A percentile compares a stretch with the other conserved stretches of the same genome.
These are phyloP conservation scores for Solanum boliviense DNA, from an alignment of 257 asterid species.

Conservation along the genomic window DNA sequence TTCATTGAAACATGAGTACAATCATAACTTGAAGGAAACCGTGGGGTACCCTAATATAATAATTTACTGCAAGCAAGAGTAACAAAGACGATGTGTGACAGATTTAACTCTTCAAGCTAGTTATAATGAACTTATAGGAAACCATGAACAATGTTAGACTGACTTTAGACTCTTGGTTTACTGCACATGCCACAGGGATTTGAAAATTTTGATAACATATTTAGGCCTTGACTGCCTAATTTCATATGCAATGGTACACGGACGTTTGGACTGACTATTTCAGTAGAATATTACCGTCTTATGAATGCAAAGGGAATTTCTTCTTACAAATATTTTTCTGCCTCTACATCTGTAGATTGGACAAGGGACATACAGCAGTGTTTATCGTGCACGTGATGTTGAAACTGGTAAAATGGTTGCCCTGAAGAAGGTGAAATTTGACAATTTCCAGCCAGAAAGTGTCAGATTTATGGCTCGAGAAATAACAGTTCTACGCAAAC, in stretches of 20 bases:
- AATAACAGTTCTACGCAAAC: conserved; percentile 60
- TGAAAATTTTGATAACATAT: background rate
- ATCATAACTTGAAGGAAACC: background rate
- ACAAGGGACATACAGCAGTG: conserved; percentile 92
- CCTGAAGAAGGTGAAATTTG: conserved; percentile 86
- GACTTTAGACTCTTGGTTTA: background rate
- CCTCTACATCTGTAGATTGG: conserved; percentile 51
- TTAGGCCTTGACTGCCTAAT: background rate
- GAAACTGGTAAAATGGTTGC: conserved; percentile 71
- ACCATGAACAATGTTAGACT: background rate
- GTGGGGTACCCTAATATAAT: background rate
- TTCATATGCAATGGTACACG: background rate
- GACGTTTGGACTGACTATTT: background rate
- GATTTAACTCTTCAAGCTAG: background rate
- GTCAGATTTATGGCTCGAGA: conserved; percentile 94
- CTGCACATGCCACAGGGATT: background rate
- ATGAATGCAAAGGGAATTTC: background rate
- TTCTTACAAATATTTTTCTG: background rate
- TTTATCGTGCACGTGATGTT: conserved; percentile 69
- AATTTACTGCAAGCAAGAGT: background rate
- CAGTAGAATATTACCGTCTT: background rate
- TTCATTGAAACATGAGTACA: background rate
- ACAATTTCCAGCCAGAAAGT: conserved; percentile 79
- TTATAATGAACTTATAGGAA: background rate
- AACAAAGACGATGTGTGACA: background rate